Base-by-base conservation (phyloP, 176 grass and related monocot genomes). In the Elaeis guineensis region DNA sequence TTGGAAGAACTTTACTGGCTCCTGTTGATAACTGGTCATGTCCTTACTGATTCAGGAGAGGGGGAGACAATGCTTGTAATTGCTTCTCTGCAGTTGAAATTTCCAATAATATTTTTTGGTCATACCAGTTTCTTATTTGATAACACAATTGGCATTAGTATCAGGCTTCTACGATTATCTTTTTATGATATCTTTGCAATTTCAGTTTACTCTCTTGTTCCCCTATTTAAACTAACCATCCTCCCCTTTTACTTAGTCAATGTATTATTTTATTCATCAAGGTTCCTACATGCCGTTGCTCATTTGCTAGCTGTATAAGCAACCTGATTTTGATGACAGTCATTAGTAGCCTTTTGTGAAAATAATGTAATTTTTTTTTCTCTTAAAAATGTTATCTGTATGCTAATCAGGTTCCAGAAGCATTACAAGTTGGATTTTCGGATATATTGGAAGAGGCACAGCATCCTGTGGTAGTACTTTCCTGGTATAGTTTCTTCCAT, bases 1-100 rank as follows among this genome's bases (percentile, higher is more conserved):
- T 73, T 91, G 52, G 92, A 97, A 63, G 87, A 97, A 80, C 72
- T 97, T 17, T 91, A 97, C 77, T 97, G 92, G 92, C 76, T 97
- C 23, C 80, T 97, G 70, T 68, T 97, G 65, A 82, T 97, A 63
- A 83, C 92, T 32, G 89, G 87, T 59, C 92, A 97, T 74, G 92
- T 97, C 59, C 80, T 97, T 61, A 91, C 92, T 85, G 92, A 97
- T 80, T 88, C 92, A 59, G 87, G 92, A 16, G 92, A 91, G 75
- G 92, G 92, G 73, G 92, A 97, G 79, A 91, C 87, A 73, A 74
- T 88, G 50, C 87, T 97, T 63, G 92, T 97, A 97, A 85, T 55
- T 86, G 81, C 39, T 25, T 26, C 7, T n/a, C 18, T 3, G 11
- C 35, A 44, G 2, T 12, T 44, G 35, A 44, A 44, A 44, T 44